Evolutionary conservation across 371 early-diverging fungal genomes (phyloP).

Genomic region (Ordospora colligata): DNA sequence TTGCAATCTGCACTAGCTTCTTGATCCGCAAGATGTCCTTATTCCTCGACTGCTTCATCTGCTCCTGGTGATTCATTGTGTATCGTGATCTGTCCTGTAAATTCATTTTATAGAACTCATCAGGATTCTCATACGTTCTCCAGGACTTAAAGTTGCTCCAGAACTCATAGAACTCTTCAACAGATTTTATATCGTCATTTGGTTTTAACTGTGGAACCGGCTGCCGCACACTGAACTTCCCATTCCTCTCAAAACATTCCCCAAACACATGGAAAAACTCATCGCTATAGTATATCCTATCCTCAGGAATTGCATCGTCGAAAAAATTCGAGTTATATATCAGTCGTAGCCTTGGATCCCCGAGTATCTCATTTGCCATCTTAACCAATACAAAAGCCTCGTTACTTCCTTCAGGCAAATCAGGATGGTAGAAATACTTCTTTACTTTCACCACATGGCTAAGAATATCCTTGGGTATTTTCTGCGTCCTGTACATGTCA

Average conservation of each 20-base stretch:
- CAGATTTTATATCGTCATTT: slow-evolving; percentile 59
- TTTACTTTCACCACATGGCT: slow-evolving; percentile 38
- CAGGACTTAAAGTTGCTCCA: slow-evolving; percentile 88
- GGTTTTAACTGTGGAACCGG: slow-evolving; percentile 72
- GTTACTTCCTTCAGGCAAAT: slow-evolving; percentile 32
- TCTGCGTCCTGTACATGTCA: slow-evolving; percentile 23
- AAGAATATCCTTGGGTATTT: slow-evolving; percentile 36
- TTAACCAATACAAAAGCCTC: slow-evolving; percentile 52
- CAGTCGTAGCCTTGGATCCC: slow-evolving; percentile 75
- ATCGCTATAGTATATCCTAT: slow-evolving; percentile 67
- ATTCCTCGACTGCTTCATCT: slow-evolving; percentile 37
- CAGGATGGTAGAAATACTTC: slow-evolving; percentile 56
- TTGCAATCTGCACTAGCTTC: slow-evolving; percentile 51
- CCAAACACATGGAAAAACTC: slow-evolving; percentile 78
- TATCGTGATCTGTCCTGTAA: slow-evolving; percentile 40
- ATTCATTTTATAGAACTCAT: slow-evolving; percentile 66
- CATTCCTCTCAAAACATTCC: slow-evolving; percentile 75
- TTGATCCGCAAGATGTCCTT: slow-evolving; percentile 49
- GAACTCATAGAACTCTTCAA: slow-evolving; percentile 75
- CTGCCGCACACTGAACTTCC: slow-evolving; percentile 70
- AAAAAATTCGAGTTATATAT: slow-evolving; percentile 90
- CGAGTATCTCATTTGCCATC: slow-evolving; percentile 75
- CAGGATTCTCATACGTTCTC: slow-evolving; percentile 87
- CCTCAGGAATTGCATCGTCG: slow-evolving; percentile 63
- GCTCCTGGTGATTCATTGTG: slow-evolving; percentile 44